Percentiles rank a stretch among this genome's conserved stretches.
phyloP scores from a whole-genome alignment of 345 rosid genomes.

The Linum trigynum region DNA sequence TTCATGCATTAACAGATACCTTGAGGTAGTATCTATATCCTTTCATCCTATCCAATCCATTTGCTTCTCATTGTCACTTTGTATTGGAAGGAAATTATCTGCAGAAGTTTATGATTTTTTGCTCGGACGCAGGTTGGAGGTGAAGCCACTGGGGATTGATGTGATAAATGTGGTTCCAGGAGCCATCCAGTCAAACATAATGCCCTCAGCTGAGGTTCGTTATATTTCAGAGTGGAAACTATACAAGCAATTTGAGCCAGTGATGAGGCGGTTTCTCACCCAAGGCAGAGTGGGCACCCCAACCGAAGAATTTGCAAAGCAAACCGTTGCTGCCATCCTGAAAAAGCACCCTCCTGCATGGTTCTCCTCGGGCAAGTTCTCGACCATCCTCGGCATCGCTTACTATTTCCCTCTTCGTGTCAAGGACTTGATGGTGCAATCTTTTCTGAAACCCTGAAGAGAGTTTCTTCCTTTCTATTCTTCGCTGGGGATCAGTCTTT shows the following conservation, averaged over 20 bases:
- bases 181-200: constrained; percentile 67
- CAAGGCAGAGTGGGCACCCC: constrained; percentile 48
- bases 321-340: constrained; percentile 7
- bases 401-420: constrained; percentile 56
- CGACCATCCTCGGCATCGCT: constrained; percentile 40
- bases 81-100: not conserved
- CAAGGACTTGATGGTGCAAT: constrained; percentile 37
- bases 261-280: constrained; percentile 50
- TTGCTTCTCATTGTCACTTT: not conserved
- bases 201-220: constrained; percentile 41
- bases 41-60: too few relatives aligned
- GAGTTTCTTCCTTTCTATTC: too few relatives aligned
- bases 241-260: constrained; percentile 55
- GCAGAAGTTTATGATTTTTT: not conserved
- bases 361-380: constrained; percentile 59
- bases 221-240: constrained; percentile 78
- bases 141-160: constrained; percentile 61
- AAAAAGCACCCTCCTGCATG: constrained; percentile 69
- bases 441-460: too few relatives aligned
- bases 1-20: constrained; percentile 73
- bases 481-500: too few relatives aligned
- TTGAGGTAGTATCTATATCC: constrained; percentile 35
- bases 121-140: constrained; percentile 51
- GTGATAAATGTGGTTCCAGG: constrained; percentile 72
- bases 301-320: constrained; percentile 60